Percentiles rank a stretch among this genome's conserved stretches.
These are phyloP conservation scores for Sporothrix pallida DNA, from an alignment of 2,329 filamentous ascomycete genomes.

Conservation along the genomic window DNA sequence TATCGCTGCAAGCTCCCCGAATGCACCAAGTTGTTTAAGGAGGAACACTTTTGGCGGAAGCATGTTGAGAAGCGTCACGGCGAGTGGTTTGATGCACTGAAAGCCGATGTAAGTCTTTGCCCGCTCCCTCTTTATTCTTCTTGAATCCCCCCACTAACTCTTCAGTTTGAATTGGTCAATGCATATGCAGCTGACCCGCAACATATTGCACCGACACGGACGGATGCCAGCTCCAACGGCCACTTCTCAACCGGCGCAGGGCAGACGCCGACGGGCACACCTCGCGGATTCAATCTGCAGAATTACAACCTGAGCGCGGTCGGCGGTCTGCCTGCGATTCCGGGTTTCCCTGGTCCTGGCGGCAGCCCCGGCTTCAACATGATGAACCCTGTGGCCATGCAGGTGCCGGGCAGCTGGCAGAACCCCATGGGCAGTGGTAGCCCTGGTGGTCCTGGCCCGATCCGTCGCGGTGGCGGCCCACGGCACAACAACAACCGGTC, in stretches of 20 bases:
- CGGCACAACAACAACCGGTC: conserved; percentile 66
- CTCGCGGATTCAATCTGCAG: conserved; percentile 86
- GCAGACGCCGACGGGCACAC: conserved; percentile 80
- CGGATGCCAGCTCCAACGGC: conserved; percentile 92
- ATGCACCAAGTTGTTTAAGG: conserved; percentile 96
- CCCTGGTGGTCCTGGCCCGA: conserved; percentile 62
- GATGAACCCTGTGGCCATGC: conserved; percentile 57
- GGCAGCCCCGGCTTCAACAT: conserved; percentile 46
- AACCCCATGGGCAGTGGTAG: conserved; percentile 51
- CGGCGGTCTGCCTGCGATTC: conserved; percentile 63
- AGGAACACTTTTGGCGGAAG: conserved; percentile 96
- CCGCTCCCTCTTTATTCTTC: conserved; percentile 20
- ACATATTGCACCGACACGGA: conserved; percentile 90
- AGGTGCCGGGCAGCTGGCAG: conserved; percentile 56
- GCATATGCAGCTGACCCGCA: conserved; percentile 92
- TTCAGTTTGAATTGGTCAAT: conserved; percentile 85
- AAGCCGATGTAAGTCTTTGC: conserved; percentile 72
- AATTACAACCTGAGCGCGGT: conserved; percentile 64
- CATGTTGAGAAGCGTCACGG: conserved; percentile 94
- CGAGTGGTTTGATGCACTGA: conserved; percentile 82
- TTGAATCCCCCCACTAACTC: neutral
- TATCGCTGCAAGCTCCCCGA: conserved; percentile 96
- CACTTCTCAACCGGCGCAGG: conserved; percentile 85
- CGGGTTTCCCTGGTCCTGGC: conserved; percentile 57
- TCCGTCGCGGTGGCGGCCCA: conserved; percentile 65